Percentiles rank a stretch among this genome's conserved stretches.
Evolutionary conservation across 805 yeast genomes (phyloP).

Genomic region (Yarrowia bubula): DNA sequence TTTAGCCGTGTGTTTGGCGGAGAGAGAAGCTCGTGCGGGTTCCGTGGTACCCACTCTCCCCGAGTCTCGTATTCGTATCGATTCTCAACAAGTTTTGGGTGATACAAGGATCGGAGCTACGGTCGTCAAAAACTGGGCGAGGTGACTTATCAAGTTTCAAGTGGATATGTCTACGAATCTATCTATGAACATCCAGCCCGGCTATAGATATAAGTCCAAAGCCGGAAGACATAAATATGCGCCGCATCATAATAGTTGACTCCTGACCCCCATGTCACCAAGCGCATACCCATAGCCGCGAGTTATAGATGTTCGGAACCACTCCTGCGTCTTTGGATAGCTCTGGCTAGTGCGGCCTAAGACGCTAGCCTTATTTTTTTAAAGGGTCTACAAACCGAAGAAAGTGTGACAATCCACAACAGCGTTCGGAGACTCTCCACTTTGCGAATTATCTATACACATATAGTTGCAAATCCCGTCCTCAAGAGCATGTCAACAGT

Average conservation of each 20-base stretch:
- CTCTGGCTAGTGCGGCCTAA: not conserved
- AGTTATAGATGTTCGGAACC: slow-evolving; percentile 2
- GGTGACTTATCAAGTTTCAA: not conserved
- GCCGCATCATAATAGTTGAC: not conserved
- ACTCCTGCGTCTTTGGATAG: slow-evolving; percentile 3
- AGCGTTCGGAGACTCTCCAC: not conserved
- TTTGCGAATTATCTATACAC: not conserved
- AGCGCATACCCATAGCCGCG: slow-evolving; percentile 4
- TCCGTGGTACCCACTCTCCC: not conserved
- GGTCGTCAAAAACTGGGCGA: not conserved
- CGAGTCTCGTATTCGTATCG: not conserved
- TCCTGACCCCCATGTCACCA: not conserved
- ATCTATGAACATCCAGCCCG: not conserved
- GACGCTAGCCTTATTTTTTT: not conserved
- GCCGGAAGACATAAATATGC: not conserved
- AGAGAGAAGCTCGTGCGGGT: not conserved
- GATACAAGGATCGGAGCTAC: not conserved
- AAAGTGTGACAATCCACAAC: not conserved
- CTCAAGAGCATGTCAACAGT: no score
- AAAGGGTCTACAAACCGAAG: slow-evolving; percentile 9
- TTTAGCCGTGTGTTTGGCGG: not conserved
- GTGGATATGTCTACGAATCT: no score
- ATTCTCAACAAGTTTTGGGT: not conserved
- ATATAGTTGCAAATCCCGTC: not conserved
- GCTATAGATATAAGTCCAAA: not conserved